phyloP scores from a whole-genome alignment of 768 basidiomycete genomes.

The Trametes cinnabarina region DNA sequence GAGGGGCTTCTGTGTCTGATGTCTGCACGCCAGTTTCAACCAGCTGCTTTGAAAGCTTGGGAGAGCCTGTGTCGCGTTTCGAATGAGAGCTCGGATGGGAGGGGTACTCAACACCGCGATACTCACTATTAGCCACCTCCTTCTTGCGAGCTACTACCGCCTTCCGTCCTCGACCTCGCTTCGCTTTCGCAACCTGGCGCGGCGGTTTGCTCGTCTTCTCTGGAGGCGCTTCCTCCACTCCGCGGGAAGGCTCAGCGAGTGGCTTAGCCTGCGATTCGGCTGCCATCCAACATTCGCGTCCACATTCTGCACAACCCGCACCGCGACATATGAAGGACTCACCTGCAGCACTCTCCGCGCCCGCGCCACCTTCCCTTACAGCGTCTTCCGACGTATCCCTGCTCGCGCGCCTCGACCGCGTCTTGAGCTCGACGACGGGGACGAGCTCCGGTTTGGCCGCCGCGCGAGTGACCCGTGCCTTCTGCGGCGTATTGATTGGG shows the following conservation, averaged over 20 bases:
- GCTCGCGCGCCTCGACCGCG: neutral
- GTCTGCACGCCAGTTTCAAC: neutral
- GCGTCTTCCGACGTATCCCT: neutral
- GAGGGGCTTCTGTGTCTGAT: neutral
- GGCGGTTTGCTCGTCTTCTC: neutral
- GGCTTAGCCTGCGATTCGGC: neutral
- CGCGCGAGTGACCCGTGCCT: constrained; percentile 3
- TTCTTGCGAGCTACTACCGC: neutral
- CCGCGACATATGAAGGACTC: neutral
- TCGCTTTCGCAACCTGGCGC: neutral
- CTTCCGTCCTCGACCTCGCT: neutral
- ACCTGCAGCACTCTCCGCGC: neutral
- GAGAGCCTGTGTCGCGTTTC: neutral
- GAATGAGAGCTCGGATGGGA: neutral
- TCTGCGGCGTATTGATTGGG: constrained; percentile 27
- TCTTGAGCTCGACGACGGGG: constrained; percentile 16
- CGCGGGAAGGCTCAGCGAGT: neutral
- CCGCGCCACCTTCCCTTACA: neutral
- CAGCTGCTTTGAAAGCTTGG: neutral
- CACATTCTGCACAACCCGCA: neutral
- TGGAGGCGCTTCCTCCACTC: neutral
- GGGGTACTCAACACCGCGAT: neutral
- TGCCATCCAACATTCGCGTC: neutral
- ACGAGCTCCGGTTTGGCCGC: constrained; percentile 8
- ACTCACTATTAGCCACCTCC: neutral